phyloP scores from a whole-genome alignment of 2,329 filamentous ascomycete genomes.

The Colletotrichum navitas region DNA sequence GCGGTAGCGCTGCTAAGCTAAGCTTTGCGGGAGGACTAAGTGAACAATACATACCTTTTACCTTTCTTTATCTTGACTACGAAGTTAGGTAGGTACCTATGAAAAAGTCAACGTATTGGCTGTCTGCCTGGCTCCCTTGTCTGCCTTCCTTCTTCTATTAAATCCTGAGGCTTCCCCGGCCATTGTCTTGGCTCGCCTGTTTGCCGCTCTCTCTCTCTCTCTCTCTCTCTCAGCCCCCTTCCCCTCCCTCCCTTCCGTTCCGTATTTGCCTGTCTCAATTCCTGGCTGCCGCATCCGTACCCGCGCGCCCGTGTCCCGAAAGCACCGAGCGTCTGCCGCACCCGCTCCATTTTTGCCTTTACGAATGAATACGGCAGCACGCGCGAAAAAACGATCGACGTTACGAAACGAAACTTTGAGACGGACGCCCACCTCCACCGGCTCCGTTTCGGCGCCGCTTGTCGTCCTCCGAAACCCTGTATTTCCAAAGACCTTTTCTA shows the following conservation, averaged over 20 bases:
- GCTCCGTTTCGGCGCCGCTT: constrained; percentile 37
- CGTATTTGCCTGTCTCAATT: constrained; percentile 4
- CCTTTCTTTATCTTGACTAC: too few species aligned
- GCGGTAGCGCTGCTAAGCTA: constrained; percentile 8
- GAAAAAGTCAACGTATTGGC: too few species aligned
- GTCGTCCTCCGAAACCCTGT: background rate
- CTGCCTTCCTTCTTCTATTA: constrained; percentile 15
- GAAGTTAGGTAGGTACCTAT: background rate
- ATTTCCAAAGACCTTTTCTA: background rate
- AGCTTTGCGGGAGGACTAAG: constrained; percentile 13
- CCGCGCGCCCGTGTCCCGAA: constrained; percentile 2
- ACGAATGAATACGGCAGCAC: background rate
- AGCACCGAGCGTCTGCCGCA: constrained; percentile 9
- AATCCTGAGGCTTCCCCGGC: constrained; percentile 22
- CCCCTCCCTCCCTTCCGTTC: constrained; percentile 6
- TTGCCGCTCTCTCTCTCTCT: background rate
- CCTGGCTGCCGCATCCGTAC: constrained; percentile 5
- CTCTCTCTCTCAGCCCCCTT: background rate
- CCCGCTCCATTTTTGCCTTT: background rate
- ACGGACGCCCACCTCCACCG: constrained; percentile 25
- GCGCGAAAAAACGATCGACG: constrained; percentile 17
- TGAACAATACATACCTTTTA: background rate
- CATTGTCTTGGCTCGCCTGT: constrained; percentile 20
- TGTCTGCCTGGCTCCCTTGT: too few species aligned
- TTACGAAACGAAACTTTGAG: constrained; percentile 33